phyloP scores from a whole-genome alignment of 139 green algal species.

The Tetratostichococcus sp. region DNA sequence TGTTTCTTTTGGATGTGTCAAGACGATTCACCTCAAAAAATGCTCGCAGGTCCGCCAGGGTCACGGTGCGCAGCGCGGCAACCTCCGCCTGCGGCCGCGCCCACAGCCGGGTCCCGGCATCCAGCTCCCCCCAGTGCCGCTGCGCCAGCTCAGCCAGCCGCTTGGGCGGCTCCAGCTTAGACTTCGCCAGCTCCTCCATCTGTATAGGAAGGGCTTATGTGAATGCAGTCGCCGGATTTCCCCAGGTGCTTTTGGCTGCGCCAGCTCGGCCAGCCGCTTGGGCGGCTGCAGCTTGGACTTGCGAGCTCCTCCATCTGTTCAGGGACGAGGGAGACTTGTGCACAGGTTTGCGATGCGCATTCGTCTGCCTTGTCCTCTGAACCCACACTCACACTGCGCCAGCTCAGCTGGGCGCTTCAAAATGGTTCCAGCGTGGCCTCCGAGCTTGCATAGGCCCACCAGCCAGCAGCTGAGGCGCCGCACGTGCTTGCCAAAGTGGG shows the following conservation, averaged over 20 bases:
- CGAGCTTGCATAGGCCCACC: too few relatives aligned
- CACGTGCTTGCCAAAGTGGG: too few relatives aligned
- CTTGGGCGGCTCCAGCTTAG: constrained; percentile 81
- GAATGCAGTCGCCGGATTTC: not conserved
- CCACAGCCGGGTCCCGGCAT: constrained; percentile 40
- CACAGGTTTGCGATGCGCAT: too few relatives aligned
- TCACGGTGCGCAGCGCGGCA: constrained; percentile 45
- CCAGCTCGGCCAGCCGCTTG: constrained; percentile 58
- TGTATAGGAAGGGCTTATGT: not conserved
- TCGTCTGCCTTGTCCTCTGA: too few relatives aligned
- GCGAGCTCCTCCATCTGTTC: constrained; percentile 61
- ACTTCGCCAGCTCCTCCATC: constrained; percentile 70
- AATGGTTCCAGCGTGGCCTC: too few relatives aligned
- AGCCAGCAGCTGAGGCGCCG: too few relatives aligned
- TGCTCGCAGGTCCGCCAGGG: constrained; percentile 40
- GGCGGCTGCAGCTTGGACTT: constrained; percentile 78
- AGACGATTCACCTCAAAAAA: constrained; percentile 38
- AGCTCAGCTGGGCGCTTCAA: too few relatives aligned
- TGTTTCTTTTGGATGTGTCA: not conserved
- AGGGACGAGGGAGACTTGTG: too few relatives aligned
- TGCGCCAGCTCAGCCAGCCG: constrained; percentile 39
- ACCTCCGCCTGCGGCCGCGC: constrained; percentile 53
- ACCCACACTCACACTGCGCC: too few relatives aligned
- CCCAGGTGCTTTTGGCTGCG: not conserved
- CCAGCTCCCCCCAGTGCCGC: constrained; percentile 53